phyloP scores from a whole-genome alignment of 352 stramenopile species.

The Globisporangium viniferum region DNA sequence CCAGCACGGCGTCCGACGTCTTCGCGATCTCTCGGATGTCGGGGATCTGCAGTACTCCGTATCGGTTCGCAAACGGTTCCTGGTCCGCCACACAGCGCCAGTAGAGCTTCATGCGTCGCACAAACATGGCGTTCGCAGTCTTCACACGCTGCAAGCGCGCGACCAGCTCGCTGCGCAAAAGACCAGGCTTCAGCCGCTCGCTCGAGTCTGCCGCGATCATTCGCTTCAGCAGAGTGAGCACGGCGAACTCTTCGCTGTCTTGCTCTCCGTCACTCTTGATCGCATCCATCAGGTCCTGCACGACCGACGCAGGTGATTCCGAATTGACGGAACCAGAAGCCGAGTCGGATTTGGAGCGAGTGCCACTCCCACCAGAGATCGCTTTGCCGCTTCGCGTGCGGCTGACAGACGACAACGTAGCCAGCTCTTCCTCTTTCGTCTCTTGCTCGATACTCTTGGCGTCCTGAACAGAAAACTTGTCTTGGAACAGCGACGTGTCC shows the following conservation, averaged over 20 bases:
- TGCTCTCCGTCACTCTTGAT: conserved; percentile 26
- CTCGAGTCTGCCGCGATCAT: conserved; percentile 50
- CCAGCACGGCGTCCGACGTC: conserved; percentile 53
- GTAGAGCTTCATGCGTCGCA: conserved; percentile 85
- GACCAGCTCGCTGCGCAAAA: conserved; percentile 35
- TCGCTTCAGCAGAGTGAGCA: conserved; percentile 49
- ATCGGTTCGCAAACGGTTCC: conserved; percentile 16
- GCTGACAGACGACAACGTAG: conserved; percentile 6
- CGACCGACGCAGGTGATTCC: conserved; percentile 3
- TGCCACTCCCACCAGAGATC: conserved; percentile 8
- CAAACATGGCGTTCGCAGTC: conserved; percentile 51
- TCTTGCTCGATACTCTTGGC: conserved; percentile 10
- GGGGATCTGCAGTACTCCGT: conserved; percentile 35
- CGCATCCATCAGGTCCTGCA: conserved; percentile 35
- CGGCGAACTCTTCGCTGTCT: conserved; percentile 45
- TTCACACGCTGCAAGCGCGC: conserved; percentile 45
- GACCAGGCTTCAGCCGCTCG: conserved; percentile 55
- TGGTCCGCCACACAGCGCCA: conserved; percentile 63
- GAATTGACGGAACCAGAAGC: background rate
- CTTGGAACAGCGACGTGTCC: conserved; percentile 62
- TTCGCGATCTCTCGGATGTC: conserved; percentile 50
- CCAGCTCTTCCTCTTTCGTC: background rate
- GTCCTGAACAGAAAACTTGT: conserved; percentile 49
- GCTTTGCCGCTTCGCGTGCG: conserved; percentile 21
- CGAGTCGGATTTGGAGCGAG: background rate